phyloP scores from a whole-genome alignment of 257 asterid genomes.

The Solanum ossicruentum region DNA sequence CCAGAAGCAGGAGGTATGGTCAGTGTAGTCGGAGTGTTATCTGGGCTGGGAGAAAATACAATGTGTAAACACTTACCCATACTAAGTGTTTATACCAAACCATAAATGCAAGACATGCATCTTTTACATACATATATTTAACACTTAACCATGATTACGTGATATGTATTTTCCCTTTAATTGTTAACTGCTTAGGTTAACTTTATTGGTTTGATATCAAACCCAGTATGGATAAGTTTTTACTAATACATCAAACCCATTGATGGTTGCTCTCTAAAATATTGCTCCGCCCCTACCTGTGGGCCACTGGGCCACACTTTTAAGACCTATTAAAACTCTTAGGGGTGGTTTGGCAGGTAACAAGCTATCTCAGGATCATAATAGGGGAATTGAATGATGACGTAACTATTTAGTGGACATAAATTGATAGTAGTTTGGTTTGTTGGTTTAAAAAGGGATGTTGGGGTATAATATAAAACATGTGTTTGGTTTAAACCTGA shows the following conservation, averaged over 20 bases:
- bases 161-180: not conserved
- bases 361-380: not conserved
- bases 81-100: not conserved
- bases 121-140: not conserved
- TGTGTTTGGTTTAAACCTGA: not conserved
- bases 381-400: not conserved
- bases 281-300: not conserved
- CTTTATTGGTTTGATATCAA: not conserved
- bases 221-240: not conserved
- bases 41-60: not conserved
- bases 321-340: not conserved
- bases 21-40: not conserved
- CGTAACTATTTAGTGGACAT: not conserved
- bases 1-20: not conserved
- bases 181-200: not conserved
- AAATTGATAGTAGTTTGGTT: not conserved
- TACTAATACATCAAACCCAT: not conserved
- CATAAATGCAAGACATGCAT: not conserved
- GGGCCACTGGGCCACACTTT: not conserved
- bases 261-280: not conserved
- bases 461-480: not conserved
- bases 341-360: not conserved
- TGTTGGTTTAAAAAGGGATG: not conserved
- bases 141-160: not conserved
- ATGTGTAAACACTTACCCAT: not conserved